Evolutionary conservation across 2,329 filamentous ascomycete species (phyloP), one percentile per base, ranked within the genome.

Genomic region (Mycosphaerella sp.): DNA sequence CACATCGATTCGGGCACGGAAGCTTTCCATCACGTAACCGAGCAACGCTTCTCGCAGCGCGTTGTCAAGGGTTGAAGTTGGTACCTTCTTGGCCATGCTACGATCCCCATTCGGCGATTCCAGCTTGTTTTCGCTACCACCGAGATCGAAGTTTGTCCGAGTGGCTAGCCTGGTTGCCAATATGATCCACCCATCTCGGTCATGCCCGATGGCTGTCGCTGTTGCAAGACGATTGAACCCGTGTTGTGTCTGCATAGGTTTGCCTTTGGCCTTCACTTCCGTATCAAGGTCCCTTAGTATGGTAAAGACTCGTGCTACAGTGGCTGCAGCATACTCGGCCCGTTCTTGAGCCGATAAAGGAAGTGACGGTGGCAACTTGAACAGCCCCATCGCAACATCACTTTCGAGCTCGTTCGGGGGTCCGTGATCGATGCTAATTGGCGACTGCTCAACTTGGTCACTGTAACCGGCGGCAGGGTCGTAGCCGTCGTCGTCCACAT

Each of bases 171-270:
- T 83, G 40, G 87, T 86, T 53, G 97, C 79, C 17, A 97, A 82
- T 0, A 89, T 93, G 61, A 95, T 81, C 91, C 92, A 97, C 0
- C 90, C 87, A 59, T 96, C 91, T 58, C 86, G 80, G 64, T 92
- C 89, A 63, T 90, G 89, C 2, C 85, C 85, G 66, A 85, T 92
- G 2, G 56, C 53, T 17, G 58, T 54, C 23, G 87, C 89, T 0
- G 92, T 91, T 38, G 53, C 57, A 29, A 96, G 76, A 46, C 91
- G 81, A 64, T 87, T 87, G 68, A 97, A 86, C 0, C 93, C 92
- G 57, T 80, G 76, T 71, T 78, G 76, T 74, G 69, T 41, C 29
- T 61, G 58, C 4, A 44, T 60, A 9, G 51, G 38, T 47, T 59
- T 60, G 38, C 55, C 57, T 43, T 61, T 67, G 60, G 51, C 89